Percentiles rank a stretch among this genome's conserved stretches.
Conservation (phyloP, 352 stramenopile genomes). For the Phytopythium kandeliae region DNA sequence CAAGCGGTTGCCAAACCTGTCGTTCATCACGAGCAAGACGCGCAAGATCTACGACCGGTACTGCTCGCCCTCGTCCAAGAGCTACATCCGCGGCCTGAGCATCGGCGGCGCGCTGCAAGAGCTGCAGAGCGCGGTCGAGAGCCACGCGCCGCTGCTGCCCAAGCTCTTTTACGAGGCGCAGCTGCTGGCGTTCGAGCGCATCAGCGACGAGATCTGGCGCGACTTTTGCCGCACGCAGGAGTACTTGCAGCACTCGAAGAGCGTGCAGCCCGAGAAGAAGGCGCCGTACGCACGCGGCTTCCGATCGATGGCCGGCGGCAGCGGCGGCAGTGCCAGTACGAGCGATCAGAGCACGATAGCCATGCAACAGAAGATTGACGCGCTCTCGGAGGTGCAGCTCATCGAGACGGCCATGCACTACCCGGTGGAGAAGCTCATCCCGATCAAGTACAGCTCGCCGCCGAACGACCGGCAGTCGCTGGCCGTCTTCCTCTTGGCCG, state of each 20-base stretch:
- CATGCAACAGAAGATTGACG: conserved; percentile 48
- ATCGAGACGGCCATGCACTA: conserved; percentile 73
- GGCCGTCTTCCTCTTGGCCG: conserved; percentile 10
- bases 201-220: conserved; percentile 68
- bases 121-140: conserved; percentile 42
- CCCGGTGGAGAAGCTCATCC: conserved; percentile 68
- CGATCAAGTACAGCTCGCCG: conserved; percentile 20
- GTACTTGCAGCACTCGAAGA: conserved; percentile 62
- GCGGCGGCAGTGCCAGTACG: not conserved
- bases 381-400: conserved; percentile 59
- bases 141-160: conserved; percentile 35
- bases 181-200: conserved; percentile 41
- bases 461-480: conserved; percentile 10
- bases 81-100: conserved; percentile 36
- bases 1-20: conserved; percentile 76
- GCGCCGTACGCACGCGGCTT: not conserved
- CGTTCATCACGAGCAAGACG: conserved; percentile 74
- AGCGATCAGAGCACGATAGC: conserved; percentile 44
- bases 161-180: conserved; percentile 75
- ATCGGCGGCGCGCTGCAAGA: conserved; percentile 25
- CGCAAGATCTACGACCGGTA: conserved; percentile 79
- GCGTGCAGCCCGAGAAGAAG: conserved; percentile 20
- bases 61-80: conserved; percentile 38
- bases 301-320: not conserved
- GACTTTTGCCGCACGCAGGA: conserved; percentile 62